These are phyloP conservation scores for Casuarina cunninghamiana DNA, from an alignment of 306 rosid genomes.

Conservation along the genomic window DNA sequence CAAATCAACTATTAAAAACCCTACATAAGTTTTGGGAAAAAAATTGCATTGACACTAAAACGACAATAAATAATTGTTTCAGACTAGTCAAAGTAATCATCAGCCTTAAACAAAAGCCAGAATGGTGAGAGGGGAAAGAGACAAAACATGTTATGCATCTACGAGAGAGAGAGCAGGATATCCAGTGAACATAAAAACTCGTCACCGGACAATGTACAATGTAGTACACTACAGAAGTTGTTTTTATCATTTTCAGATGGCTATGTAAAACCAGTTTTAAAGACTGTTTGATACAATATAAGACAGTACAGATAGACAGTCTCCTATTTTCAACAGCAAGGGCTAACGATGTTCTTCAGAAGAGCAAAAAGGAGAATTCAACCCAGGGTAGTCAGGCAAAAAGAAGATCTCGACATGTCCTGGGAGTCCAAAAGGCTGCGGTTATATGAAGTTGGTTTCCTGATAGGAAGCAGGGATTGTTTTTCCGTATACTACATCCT, in stretches of 20 bases:
- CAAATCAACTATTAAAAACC: neutral
- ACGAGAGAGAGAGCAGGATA: neutral
- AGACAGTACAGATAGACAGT: neutral
- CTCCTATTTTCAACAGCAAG: neutral
- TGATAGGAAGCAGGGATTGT: neutral
- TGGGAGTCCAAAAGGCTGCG: neutral
- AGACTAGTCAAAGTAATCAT: neutral
- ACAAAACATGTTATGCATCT: neutral
- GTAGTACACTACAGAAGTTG: neutral
- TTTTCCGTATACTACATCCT: neutral
- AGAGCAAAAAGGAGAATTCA: conserved; percentile 1
- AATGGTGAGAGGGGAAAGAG: neutral
- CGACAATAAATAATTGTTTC: neutral
- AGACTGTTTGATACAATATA: neutral
- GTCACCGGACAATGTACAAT: neutral
- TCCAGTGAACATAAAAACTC: neutral
- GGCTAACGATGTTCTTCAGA: neutral
- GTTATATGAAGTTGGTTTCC: neutral
- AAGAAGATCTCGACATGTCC: neutral
- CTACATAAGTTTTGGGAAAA: neutral
- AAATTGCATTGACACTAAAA: neutral
- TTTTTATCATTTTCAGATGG: neutral
- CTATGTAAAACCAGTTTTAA: neutral
- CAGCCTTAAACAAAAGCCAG: neutral
- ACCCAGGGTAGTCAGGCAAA: neutral